Conservation (phyloP, 2,329 filamentous ascomycete genomes). For the Penicillium frequentans region DNA sequence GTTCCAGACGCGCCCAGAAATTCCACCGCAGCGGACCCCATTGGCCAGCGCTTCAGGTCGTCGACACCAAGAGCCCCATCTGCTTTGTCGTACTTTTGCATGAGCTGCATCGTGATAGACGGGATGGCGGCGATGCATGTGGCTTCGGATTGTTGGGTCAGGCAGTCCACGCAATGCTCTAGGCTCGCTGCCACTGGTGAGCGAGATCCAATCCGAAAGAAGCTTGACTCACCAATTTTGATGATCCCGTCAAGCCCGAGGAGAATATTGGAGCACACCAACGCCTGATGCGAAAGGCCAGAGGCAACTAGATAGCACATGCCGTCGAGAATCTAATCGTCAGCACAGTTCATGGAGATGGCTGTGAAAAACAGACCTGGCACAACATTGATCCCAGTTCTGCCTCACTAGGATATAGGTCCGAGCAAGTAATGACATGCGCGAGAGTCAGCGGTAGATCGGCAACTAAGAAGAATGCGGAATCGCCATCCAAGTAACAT, state of each 20-base stretch:
- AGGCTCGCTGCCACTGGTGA: not conserved
- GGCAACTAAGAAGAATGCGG: no score
- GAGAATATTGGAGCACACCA: conserved; percentile 29
- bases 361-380: conserved; percentile 7
- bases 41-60: conserved; percentile 16
- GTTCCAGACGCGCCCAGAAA: no score
- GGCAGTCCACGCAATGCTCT: not conserved
- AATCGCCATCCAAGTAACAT: no score
- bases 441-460: no score
- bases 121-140: conserved; percentile 14
- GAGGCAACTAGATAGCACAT: no score
- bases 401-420: no score
- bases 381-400: no score
- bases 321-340: conserved; percentile 26
- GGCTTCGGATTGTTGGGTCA: not conserved
- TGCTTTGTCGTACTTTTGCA: conserved; percentile 35
- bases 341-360: not conserved
- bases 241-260: conserved; percentile 24
- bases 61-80: conserved; percentile 30
- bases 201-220: not conserved
- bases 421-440: no score
- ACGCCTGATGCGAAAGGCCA: conserved; percentile 22
- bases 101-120: conserved; percentile 31
- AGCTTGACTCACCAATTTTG: conserved; percentile 26
- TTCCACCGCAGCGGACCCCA: no score